Conservation (phyloP, 495 filamentous ascomycete genomes). For the Cercophora samala region DNA sequence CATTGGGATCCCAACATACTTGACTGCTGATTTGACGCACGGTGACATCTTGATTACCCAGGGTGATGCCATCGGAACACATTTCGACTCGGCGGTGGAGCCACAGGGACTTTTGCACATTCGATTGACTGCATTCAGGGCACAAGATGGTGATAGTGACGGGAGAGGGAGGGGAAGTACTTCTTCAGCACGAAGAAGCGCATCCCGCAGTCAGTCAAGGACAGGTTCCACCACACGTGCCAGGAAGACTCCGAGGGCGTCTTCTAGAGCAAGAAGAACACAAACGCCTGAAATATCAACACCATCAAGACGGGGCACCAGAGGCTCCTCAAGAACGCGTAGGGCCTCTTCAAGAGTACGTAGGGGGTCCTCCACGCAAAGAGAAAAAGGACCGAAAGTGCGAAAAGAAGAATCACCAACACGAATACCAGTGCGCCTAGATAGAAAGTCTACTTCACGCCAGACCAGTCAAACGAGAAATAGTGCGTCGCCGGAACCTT, state of each 20-base stretch:
- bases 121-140: background rate
- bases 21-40: background rate
- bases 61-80: background rate
- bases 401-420: background rate
- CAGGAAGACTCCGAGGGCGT: background rate
- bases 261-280: background rate
- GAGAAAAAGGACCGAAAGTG: background rate
- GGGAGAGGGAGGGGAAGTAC: background rate
- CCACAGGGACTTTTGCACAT: constrained; percentile 5
- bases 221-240: too few species aligned
- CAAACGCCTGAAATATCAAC: background rate
- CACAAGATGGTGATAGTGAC: background rate
- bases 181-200: background rate
- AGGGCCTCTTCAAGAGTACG: background rate
- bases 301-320: background rate
- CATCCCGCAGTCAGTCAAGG: background rate
- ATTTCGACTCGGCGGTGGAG: background rate
- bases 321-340: background rate
- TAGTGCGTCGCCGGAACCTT: background rate
- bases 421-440: background rate
- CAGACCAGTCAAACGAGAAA: background rate
- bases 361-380: too few species aligned
- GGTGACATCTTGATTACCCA: constrained; percentile 2
- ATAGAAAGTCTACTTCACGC: background rate
- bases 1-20: background rate